Evolutionary conservation across 1,139 yeast species (phyloP).

Genomic region (Geotrichum siamense): DNA sequence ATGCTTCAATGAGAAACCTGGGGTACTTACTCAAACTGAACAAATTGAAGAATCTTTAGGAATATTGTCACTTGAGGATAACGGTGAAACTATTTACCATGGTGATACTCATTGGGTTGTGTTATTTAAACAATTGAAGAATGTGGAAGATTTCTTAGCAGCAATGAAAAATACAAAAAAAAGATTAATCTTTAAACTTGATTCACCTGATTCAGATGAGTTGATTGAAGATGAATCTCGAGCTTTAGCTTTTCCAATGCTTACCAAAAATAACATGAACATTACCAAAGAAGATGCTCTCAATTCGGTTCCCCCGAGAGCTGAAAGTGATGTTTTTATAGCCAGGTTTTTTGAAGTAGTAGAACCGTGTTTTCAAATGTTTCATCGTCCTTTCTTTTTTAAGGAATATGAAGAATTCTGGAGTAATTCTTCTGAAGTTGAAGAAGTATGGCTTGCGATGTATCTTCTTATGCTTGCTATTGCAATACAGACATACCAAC

Average conservation of each 20-base stretch:
- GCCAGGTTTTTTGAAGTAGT: constrained; percentile 29
- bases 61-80: constrained; percentile 31
- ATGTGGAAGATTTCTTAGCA: constrained; percentile 6
- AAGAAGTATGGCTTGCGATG: constrained; percentile 30
- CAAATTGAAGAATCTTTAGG: constrained; percentile 30
- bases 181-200: background rate
- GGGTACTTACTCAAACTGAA: constrained; percentile 18
- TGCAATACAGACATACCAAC: constrained; percentile 27
- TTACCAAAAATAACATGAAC: background rate
- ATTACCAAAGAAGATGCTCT: constrained; percentile 23
- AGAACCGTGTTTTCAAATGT: constrained; percentile 28
- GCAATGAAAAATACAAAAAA: background rate
- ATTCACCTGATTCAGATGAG: constrained; percentile 1
- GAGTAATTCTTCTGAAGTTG: constrained; percentile 28
- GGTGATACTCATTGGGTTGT: constrained; percentile 36
- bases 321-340: constrained; percentile 27
- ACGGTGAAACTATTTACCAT: constrained; percentile 33
- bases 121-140: constrained; percentile 28
- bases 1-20: background rate
- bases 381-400: constrained; percentile 29
- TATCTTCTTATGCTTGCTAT: constrained; percentile 29
- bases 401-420: constrained; percentile 29
- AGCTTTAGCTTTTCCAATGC: constrained; percentile 7
- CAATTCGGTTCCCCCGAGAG: constrained; percentile 26
- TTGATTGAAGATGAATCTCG: constrained; percentile 8